Conservation (phyloP, 306 rosid genomes). For the Coriaria nepalensis region DNA sequence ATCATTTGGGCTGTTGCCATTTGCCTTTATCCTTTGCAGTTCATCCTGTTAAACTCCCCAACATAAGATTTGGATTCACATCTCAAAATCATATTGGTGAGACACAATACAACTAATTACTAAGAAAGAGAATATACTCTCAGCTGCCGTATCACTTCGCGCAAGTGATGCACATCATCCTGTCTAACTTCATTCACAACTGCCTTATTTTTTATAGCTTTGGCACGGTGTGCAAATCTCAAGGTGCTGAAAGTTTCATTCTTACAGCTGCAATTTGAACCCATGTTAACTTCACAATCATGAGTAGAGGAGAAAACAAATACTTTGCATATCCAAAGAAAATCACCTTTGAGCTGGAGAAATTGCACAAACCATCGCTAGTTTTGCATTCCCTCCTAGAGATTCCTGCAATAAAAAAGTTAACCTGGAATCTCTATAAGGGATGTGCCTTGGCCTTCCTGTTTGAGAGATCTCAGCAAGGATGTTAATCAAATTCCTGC, state of each 20-base stretch:
- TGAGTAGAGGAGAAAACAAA: conserved; percentile 5
- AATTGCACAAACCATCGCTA: conserved; percentile 99
- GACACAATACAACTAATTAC: conserved; percentile 12
- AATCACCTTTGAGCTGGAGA: conserved; percentile 84
- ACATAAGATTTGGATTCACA: conserved; percentile 14
- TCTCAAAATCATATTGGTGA: conserved; percentile 10
- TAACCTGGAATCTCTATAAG: conserved; percentile 91
- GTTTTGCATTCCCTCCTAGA: conserved; percentile 95
- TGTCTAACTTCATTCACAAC: conserved; percentile 89
- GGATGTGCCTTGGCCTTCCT: conserved; percentile 96
- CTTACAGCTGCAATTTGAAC: conserved; percentile 55
- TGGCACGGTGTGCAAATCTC: conserved; percentile 96
- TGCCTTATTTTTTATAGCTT: conserved; percentile 96
- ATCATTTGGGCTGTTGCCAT: conserved; percentile 44
- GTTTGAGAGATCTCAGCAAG: conserved; percentile 98
- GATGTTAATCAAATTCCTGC: conserved; percentile 96
- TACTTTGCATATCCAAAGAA: conserved; percentile 7
- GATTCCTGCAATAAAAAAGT: conserved; percentile 95
- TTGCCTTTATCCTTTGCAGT: conserved; percentile 61
- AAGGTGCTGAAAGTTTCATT: conserved; percentile 94
- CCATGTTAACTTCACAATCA: conserved; percentile 16
- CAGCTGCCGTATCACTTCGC: conserved; percentile 82
- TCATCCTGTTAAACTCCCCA: conserved; percentile 58
- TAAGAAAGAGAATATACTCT: conserved; percentile 42
- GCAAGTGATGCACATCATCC: conserved; percentile 77